Evolutionary conservation across 345 rosid genomes (phyloP).

Genomic region (Viola odorata): DNA sequence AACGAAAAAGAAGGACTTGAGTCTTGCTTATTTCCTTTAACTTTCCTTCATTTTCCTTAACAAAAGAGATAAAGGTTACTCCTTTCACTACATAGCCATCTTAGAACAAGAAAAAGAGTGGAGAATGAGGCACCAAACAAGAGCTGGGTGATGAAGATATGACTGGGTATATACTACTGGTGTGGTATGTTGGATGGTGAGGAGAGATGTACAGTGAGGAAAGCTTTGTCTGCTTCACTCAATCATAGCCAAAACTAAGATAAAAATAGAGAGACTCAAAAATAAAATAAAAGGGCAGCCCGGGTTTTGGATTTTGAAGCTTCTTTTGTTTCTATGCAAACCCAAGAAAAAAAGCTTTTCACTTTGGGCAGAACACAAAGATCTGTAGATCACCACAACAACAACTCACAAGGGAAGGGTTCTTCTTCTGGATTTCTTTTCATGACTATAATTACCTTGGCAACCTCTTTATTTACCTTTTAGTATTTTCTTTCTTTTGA

Average conservation of each 20-base stretch:
- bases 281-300: background rate
- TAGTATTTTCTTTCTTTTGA: constrained; percentile 19
- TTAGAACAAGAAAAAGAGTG: background rate
- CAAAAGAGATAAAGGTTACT: constrained; percentile 15
- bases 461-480: constrained; percentile 22
- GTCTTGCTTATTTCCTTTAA: constrained; percentile 17
- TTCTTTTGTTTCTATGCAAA: constrained; percentile 26
- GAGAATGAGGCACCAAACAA: constrained; percentile 12
- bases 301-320: constrained; percentile 29
- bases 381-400: constrained; percentile 23
- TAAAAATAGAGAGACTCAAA: constrained; percentile 22
- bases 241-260: constrained; percentile 19
- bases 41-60: constrained; percentile 47
- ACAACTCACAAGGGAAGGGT: background rate
- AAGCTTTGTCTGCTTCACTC: constrained; percentile 32
- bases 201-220: constrained; percentile 13
- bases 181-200: constrained; percentile 9
- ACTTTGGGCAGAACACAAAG: constrained; percentile 26
- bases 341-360: constrained; percentile 19
- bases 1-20: constrained; percentile 10
- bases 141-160: constrained; percentile 21
- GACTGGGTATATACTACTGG: background rate
- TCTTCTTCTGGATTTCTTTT: constrained; percentile 18
- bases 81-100: constrained; percentile 24
- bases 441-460: constrained; percentile 37